Base-by-base conservation (phyloP, 176 grass and related monocot genomes). In the Phoenix roebelenii region DNA sequence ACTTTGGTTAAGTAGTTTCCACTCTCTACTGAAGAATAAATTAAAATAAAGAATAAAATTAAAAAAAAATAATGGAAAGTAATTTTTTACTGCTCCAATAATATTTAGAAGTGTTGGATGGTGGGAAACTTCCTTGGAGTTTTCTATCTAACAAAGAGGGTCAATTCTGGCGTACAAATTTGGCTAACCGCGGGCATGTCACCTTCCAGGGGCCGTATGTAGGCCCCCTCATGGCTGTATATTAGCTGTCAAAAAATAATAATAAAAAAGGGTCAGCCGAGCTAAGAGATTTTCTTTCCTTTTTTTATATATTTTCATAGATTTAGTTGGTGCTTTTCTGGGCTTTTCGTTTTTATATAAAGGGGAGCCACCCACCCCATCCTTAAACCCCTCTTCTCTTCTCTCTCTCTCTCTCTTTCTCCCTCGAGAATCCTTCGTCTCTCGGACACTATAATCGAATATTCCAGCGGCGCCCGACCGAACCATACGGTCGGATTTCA, bases 221-320 rank as follows among this genome's bases (percentile, higher is more conserved):
- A 39, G 39, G 6, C 24, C 51, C 16, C 20, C 10, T 4, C 50
- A 35, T 54, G 64, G 64, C 54, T 67, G 64, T 22, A 67, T 67
- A 67, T 67, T 67, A 67, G 64, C 64, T 67, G 64, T 67, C 64
- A 67, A 25, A 61, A 28, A 26, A 24, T 15, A 15, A 59, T n/a
- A 28, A 52, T 53, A 52, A 25, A 18, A 20, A 25, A 44, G 0
- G 35, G 6, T 14, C 1, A 12, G 35, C 9, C 29, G 22, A 53
- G n/a, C 3, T 26, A 29, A 23, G 2, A 4, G 23, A 17, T 18
- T 25, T 22, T 65, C 23, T 54, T 18, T 50, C 25, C 20, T 20
- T 14, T 22, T 12, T 15, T 30, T 22, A 10, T 29, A 35, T 35
- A 9, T 44, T 44, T 44, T 12, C 23, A 54, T 54, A 15, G 10